A percentile compares a stretch with the other conserved stretches of the same genome.
These are phyloP conservation scores for Talaromyces verruculosus DNA, from an alignment of 2,329 filamentous ascomycete genomes.

Conservation along the genomic window DNA sequence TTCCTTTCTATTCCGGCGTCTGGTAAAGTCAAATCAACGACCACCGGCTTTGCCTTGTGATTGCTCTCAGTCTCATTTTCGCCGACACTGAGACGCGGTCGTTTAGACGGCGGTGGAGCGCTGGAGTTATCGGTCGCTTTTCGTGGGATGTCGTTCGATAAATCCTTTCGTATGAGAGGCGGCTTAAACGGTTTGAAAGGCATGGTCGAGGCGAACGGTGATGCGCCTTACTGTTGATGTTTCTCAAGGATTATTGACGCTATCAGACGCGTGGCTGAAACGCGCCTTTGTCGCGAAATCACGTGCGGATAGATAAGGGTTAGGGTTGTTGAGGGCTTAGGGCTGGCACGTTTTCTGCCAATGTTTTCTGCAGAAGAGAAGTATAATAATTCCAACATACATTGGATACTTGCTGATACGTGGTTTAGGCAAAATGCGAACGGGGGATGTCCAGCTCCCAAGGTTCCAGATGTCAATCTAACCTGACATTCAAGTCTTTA, in stretches of 20 bases:
- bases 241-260: not conserved
- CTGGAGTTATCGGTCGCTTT: conserved; percentile 1
- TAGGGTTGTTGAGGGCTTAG: not conserved
- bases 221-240: not conserved
- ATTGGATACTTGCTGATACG: not conserved
- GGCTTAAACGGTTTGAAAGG: conserved; percentile 50
- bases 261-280: not conserved
- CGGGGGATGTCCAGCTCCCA: not conserved
- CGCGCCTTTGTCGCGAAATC: conserved; percentile 8
- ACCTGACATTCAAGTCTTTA: not conserved
- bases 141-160: conserved; percentile 18
- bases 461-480: not conserved
- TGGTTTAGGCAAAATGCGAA: not conserved
- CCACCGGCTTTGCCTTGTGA: conserved; percentile 2
- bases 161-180: conserved; percentile 41
- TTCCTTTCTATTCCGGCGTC: conserved; percentile 18
- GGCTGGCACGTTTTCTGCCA: not conserved
- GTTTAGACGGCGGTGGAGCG: conserved; percentile 34
- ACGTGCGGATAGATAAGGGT: conserved; percentile 1
- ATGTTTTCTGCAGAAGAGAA: not conserved
- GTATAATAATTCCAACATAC: not conserved
- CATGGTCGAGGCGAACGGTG: conserved; percentile 29
- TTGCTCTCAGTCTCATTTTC: conserved; percentile 21
- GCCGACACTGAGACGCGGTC: conserved; percentile 36
- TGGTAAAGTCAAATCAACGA: conserved; percentile 3